Conservation (phyloP, 1,284 basidiomycete genomes). For the Melampsora americana region DNA sequence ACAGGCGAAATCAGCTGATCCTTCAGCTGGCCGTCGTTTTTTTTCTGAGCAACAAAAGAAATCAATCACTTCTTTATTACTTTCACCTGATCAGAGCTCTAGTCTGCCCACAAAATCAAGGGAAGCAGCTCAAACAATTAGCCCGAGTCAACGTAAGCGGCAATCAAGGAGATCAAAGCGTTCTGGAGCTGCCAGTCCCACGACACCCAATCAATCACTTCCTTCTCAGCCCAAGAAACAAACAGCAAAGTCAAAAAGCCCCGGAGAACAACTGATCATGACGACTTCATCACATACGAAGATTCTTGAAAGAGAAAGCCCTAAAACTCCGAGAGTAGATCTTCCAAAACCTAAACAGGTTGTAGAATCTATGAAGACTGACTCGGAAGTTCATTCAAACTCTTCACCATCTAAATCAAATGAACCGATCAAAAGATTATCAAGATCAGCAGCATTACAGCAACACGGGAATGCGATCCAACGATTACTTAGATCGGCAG, state of each 20-base stretch:
- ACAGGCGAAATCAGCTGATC: background rate
- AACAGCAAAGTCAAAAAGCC: too few species aligned
- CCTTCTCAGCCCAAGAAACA: too few species aligned
- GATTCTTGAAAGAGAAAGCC: too few species aligned
- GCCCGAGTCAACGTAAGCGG: background rate
- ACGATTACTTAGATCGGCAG: background rate
- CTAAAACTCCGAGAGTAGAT: too few species aligned
- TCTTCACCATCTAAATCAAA: background rate
- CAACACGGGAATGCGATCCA: background rate
- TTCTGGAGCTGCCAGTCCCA: background rate
- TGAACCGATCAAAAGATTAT: background rate
- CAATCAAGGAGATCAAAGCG: background rate
- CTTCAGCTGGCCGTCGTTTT: background rate
- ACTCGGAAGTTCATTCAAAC: background rate
- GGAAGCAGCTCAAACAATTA: background rate
- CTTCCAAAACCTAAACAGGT: too few species aligned
- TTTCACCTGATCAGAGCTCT: too few species aligned
- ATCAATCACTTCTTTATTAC: background rate
- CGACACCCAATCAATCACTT: too few species aligned
- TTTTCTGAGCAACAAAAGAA: background rate
- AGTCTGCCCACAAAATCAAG: too few species aligned
- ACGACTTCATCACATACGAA: too few species aligned
- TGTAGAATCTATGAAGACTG: too few species aligned
- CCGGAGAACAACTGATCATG: too few species aligned
- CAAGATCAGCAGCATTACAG: too few species aligned